Conservation (phyloP, 192 early-diverging fungal genomes). For the Coemansia sp. region DNA sequence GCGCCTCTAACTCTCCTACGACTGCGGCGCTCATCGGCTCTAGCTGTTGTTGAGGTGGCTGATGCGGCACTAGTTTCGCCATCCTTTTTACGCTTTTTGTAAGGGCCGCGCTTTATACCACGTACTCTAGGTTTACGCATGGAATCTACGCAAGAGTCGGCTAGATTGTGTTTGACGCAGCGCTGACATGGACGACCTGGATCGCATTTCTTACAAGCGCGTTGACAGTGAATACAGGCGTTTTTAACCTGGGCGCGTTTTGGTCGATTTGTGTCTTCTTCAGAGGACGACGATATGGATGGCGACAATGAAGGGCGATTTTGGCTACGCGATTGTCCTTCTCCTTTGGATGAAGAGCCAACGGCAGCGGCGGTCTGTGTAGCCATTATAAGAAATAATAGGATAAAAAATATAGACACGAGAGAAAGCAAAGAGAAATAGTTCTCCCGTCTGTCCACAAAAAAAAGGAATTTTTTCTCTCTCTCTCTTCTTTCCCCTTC, state of each 20-base stretch:
- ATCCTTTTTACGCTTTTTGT: conserved; percentile 62
- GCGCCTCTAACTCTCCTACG: background rate
- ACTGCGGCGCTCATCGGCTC: background rate
- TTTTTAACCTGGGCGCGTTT: conserved; percentile 89
- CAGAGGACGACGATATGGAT: background rate
- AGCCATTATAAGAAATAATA: background rate
- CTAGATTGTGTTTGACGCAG: conserved; percentile 74
- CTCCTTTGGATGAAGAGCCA: background rate
- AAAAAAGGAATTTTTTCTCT: background rate
- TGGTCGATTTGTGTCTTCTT: conserved; percentile 7
- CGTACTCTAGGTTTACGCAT: conserved; percentile 80
- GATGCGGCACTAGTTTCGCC: background rate
- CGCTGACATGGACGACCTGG: conserved; percentile 81
- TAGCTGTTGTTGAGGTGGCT: background rate
- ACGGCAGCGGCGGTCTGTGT: background rate
- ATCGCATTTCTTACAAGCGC: conserved; percentile 93
- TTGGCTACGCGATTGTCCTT: conserved; percentile 3
- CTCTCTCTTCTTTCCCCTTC: background rate
- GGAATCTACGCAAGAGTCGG: conserved; percentile 74
- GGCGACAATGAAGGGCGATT: background rate
- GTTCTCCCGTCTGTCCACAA: too few species aligned
- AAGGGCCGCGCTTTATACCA: conserved; percentile 85
- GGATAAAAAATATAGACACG: background rate
- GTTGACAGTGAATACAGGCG: conserved; percentile 87
- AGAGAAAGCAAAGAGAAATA: background rate